A percentile compares a stretch with the other conserved stretches of the same genome.
phyloP scores from a whole-genome alignment of 768 basidiomycete genomes.

The Tylopilus rubrobrunneus region DNA sequence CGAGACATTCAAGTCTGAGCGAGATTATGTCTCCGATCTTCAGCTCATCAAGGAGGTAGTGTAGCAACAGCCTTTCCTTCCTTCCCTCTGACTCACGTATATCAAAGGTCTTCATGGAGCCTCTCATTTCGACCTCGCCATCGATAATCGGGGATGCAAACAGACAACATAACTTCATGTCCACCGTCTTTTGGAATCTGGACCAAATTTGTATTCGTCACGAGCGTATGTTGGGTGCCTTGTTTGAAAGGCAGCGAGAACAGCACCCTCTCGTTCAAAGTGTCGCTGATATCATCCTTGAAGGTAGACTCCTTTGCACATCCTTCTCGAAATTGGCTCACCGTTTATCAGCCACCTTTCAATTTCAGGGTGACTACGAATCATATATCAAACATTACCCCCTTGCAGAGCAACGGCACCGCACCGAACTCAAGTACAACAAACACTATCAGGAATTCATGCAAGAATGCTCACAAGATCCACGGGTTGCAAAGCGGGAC shows the following conservation, averaged over 20 bases:
- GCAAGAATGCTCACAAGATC: slow-evolving; percentile 56
- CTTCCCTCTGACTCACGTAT: slow-evolving; percentile 1
- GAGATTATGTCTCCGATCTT: slow-evolving; percentile 83
- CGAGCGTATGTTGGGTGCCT: slow-evolving; percentile 58
- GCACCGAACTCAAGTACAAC: slow-evolving; percentile 70
- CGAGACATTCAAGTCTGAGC: slow-evolving; percentile 86
- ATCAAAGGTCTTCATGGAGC: slow-evolving; percentile 66
- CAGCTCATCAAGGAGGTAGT: slow-evolving; percentile 62
- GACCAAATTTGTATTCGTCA: slow-evolving; percentile 64
- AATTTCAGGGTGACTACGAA: slow-evolving; percentile 67
- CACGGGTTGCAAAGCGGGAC: slow-evolving; percentile 70
- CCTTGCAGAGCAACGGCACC: slow-evolving; percentile 77
- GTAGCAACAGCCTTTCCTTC: not conserved
- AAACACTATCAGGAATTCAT: slow-evolving; percentile 64
- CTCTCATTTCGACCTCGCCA: slow-evolving; percentile 56
- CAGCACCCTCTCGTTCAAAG: slow-evolving; percentile 81
- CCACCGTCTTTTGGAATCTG: slow-evolving; percentile 84
- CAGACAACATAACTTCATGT: slow-evolving; percentile 60
- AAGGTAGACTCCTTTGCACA: slow-evolving; percentile 41
- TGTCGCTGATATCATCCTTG: slow-evolving; percentile 81
- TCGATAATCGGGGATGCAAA: slow-evolving; percentile 56
- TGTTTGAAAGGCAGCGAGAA: slow-evolving; percentile 80
- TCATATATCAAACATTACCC: slow-evolving; percentile 87
- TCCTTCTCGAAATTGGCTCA: slow-evolving; percentile 13
- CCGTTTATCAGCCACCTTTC: slow-evolving; percentile 28